Percentiles rank a stretch among this genome's conserved stretches.
phyloP scores from a whole-genome alignment of 352 stramenopile genomes.

The Globisporangium paddicum region DNA sequence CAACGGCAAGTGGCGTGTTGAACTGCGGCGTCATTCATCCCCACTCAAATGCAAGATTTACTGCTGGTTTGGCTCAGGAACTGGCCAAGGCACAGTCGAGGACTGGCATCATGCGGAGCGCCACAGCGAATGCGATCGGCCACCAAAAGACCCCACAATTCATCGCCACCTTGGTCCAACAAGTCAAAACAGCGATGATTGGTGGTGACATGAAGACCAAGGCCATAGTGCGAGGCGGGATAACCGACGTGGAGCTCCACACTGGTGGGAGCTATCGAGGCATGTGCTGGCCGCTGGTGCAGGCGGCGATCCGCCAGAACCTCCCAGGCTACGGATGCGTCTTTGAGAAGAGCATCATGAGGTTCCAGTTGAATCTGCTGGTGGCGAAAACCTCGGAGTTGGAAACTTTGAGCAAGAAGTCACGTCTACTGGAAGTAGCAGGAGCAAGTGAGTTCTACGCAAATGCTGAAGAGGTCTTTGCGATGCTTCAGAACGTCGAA shows the following conservation, averaged over 20 bases:
- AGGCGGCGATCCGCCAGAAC: conserved; percentile 25
- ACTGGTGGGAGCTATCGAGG: conserved; percentile 33
- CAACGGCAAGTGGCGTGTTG: conserved; percentile 17
- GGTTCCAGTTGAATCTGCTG: conserved; percentile 21
- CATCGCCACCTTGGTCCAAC: conserved; percentile 25
- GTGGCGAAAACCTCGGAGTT: conserved; percentile 3
- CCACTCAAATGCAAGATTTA: conserved; percentile 11
- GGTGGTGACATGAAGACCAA: background rate
- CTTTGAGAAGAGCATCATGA: conserved; percentile 31
- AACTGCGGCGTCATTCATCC: conserved; percentile 30
- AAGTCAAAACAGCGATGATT: background rate
- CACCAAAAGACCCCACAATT: conserved; percentile 60
- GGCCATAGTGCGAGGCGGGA: conserved; percentile 20
- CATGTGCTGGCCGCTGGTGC: conserved; percentile 55
- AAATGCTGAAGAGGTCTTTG: conserved; percentile 11
- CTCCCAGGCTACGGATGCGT: conserved; percentile 26
- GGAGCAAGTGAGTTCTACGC: conserved; percentile 3
- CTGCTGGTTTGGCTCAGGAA: conserved; percentile 5
- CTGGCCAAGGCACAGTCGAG: conserved; percentile 19
- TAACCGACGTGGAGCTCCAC: conserved; percentile 49
- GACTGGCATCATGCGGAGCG: conserved; percentile 24
- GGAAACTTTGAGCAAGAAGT: background rate
- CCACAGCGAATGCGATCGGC: conserved; percentile 13
- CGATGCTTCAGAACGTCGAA: conserved; percentile 13
- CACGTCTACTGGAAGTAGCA: background rate